Percentiles rank a stretch among this genome's conserved stretches.
Evolutionary conservation across 192 early-diverging fungal genomes (phyloP).

Genomic region (Entomortierella parvispora): DNA sequence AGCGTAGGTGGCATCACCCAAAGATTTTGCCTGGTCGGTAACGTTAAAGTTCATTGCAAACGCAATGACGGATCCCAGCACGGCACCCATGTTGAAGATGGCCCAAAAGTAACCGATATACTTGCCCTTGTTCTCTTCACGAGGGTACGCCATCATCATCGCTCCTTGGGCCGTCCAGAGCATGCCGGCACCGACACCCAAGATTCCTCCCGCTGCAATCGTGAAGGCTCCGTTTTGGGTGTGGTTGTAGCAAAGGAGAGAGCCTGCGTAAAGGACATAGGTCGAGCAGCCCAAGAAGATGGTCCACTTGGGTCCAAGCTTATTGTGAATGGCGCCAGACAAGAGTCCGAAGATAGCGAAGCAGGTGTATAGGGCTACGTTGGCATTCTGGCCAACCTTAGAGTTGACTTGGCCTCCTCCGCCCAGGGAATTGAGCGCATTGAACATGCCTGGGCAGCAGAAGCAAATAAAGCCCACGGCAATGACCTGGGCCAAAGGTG

Average conservation of each 20-base stretch:
- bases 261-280: conserved; percentile 79
- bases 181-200: conserved; percentile 79
- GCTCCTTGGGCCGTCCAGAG: conserved; percentile 74
- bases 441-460: conserved; percentile 46
- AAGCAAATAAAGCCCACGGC: conserved; percentile 74
- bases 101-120: conserved; percentile 85
- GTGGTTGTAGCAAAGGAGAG: conserved; percentile 71
- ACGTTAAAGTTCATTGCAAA: conserved; percentile 72
- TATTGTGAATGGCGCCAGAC: conserved; percentile 76
- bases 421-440: conserved; percentile 53
- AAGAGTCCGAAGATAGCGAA: conserved; percentile 77
- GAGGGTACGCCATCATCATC: conserved; percentile 85
- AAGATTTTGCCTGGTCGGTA: conserved; percentile 39
- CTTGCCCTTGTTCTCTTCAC: conserved; percentile 78
- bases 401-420: conserved; percentile 67
- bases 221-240: conserved; percentile 60
- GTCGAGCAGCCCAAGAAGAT: conserved; percentile 70
- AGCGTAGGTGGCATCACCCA: conserved; percentile 74
- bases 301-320: conserved; percentile 69
- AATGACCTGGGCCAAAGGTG: conserved; percentile 70
- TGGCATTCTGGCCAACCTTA: conserved; percentile 68
- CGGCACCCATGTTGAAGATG: conserved; percentile 79
- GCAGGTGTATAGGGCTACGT: conserved; percentile 74
- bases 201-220: conserved; percentile 74
- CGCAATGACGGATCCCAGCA: conserved; percentile 75